phyloP scores from a whole-genome alignment of 2,329 filamentous ascomycete species.

The Zymoseptoria crescenta region DNA sequence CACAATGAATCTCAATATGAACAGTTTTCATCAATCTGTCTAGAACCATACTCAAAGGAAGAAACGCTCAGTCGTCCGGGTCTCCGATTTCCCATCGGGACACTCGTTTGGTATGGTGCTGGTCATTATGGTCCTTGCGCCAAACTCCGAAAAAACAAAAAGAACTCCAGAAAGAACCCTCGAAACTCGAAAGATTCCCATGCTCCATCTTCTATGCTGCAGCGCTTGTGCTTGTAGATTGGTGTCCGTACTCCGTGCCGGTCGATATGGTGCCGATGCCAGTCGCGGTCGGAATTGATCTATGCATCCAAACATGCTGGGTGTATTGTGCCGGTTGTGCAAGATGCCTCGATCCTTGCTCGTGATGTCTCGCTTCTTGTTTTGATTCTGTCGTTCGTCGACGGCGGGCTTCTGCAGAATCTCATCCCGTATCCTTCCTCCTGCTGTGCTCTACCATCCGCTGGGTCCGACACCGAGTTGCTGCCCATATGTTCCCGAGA shows the following conservation, averaged over 20 bases:
- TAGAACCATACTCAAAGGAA: neutral
- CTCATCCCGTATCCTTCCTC: neutral
- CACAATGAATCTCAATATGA: neutral
- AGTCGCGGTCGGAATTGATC: neutral
- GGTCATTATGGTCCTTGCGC: neutral
- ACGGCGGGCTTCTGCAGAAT: neutral
- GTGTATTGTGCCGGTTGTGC: neutral
- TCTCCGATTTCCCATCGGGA: neutral
- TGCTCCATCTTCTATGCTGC: neutral
- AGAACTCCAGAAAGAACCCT: neutral
- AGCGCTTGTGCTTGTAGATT: neutral
- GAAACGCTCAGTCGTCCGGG: neutral
- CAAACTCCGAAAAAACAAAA: neutral
- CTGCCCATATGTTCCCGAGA: conserved; percentile 38
- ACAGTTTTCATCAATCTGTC: neutral
- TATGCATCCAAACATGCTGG: neutral
- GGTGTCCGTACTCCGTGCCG: neutral
- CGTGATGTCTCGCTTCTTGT: neutral
- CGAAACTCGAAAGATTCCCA: neutral
- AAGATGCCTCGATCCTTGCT: neutral
- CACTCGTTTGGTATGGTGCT: neutral
- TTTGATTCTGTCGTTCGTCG: neutral
- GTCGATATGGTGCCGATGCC: neutral
- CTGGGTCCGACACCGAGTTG: conserved; percentile 45
- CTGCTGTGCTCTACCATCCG: neutral